phyloP scores from a whole-genome alignment of 192 early-diverging fungal species.

The Backusella macrospora region DNA sequence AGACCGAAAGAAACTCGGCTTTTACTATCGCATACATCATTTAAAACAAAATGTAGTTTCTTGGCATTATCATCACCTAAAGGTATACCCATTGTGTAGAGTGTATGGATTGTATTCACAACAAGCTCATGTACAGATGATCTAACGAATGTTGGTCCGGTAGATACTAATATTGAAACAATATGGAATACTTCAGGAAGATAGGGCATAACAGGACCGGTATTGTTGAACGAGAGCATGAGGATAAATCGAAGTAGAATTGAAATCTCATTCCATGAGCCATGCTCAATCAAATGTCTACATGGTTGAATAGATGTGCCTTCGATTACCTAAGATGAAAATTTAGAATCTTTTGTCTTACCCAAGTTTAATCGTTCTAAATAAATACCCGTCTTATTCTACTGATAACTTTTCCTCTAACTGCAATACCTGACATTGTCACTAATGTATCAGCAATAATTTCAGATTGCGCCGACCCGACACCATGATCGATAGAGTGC shows the following conservation, averaged over 20 bases:
- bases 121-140: constrained; percentile 87
- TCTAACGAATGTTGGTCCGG: constrained; percentile 80
- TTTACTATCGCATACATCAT: constrained; percentile 79
- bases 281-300: constrained; percentile 72
- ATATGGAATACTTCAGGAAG: constrained; percentile 86
- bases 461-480: constrained; percentile 76
- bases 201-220: constrained; percentile 64
- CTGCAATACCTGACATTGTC: constrained; percentile 73
- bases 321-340: constrained; percentile 25
- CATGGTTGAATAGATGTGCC: constrained; percentile 68
- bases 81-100: constrained; percentile 59
- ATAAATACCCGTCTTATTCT: constrained; percentile 68
- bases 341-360: neutral
- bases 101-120: constrained; percentile 84
- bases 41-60: constrained; percentile 62
- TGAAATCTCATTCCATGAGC: constrained; percentile 87
- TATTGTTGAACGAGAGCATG: constrained; percentile 86
- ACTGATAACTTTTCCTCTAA: constrained; percentile 80
- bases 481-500: constrained; percentile 75
- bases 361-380: constrained; percentile 16
- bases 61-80: constrained; percentile 50
- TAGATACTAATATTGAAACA: constrained; percentile 77
- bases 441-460: constrained; percentile 84
- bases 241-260: constrained; percentile 82
- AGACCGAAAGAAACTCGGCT: constrained; percentile 77